A percentile compares a stretch with the other conserved stretches of the same genome.
phyloP scores from a whole-genome alignment of 140 eudicot species.

The Senecio squalidus region DNA sequence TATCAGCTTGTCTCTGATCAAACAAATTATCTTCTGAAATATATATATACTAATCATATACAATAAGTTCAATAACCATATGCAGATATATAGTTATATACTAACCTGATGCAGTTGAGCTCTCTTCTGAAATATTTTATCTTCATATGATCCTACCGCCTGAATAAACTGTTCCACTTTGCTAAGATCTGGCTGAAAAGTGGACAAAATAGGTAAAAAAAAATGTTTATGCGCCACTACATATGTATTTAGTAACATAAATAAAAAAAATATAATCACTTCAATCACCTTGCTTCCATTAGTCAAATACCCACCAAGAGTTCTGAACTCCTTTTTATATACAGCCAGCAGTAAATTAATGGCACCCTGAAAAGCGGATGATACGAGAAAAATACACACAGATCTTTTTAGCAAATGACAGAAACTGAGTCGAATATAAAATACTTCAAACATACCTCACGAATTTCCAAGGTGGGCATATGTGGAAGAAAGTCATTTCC shows the following conservation, averaged over 20 bases:
- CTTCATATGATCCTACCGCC: constrained; percentile 85
- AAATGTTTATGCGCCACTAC: neutral
- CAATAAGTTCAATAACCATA: too few species aligned
- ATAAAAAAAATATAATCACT: neutral
- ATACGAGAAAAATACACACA: neutral
- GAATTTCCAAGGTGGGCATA: constrained; percentile 81
- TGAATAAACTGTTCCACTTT: constrained; percentile 86
- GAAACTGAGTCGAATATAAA: neutral
- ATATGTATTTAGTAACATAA: neutral
- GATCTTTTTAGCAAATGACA: neutral
- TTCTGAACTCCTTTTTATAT: constrained; percentile 56
- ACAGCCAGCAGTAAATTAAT: constrained; percentile 66
- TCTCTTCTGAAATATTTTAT: constrained; percentile 74
- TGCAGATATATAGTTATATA: neutral
- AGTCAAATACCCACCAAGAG: constrained; percentile 60
- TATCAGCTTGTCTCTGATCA: constrained; percentile 68
- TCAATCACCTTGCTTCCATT: constrained; percentile 56
- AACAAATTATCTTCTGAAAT: neutral
- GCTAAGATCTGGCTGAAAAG: constrained; percentile 60
- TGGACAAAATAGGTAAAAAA: neutral
- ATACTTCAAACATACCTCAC: constrained; percentile 35
- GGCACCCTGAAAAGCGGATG: constrained; percentile 48
- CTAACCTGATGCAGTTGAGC: constrained; percentile 68
- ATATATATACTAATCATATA: too few species aligned
- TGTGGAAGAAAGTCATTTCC: constrained; percentile 77